Evolutionary conservation across 768 basidiomycete genomes (phyloP).

Genomic region (Fomitopsis serialis): DNA sequence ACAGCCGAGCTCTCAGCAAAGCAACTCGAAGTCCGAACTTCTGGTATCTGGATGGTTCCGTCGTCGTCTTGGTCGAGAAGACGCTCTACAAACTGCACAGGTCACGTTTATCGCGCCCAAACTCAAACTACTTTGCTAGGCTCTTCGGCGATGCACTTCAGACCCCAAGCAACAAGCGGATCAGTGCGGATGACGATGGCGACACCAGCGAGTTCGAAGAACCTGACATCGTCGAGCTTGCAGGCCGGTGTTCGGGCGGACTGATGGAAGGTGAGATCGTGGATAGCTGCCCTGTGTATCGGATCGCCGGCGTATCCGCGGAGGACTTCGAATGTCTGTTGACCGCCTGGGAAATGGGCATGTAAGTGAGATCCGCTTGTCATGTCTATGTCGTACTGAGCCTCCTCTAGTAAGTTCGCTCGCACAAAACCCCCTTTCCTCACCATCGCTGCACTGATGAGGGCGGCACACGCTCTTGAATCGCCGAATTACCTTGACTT

Average conservation of each 20-base stretch:
- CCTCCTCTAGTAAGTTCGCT: slow-evolving; percentile 12
- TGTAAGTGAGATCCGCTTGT: slow-evolving; percentile 19
- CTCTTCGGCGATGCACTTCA: slow-evolving; percentile 12
- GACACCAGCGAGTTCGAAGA: slow-evolving; percentile 1
- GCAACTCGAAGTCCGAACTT: slow-evolving; percentile 14
- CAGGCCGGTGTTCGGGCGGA: not conserved
- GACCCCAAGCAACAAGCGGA: not conserved
- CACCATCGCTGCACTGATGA: slow-evolving; percentile 28
- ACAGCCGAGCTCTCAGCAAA: not conserved
- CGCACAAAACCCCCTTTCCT: slow-evolving; percentile 22
- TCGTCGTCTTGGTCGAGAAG: slow-evolving; percentile 29
- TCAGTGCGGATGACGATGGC: not conserved
- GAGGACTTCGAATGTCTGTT: slow-evolving; percentile 31
- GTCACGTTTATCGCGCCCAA: slow-evolving; percentile 23
- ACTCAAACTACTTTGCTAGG: slow-evolving; percentile 29
- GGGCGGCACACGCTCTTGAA: slow-evolving; percentile 28
- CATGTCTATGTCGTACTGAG: not conserved
- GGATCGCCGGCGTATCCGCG: slow-evolving; percentile 19
- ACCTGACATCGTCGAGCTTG: not conserved
- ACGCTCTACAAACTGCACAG: slow-evolving; percentile 32
- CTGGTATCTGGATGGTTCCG: slow-evolving; percentile 32
- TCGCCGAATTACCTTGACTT: slow-evolving; percentile 27
- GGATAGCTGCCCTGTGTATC: slow-evolving; percentile 17
- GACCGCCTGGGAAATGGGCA: slow-evolving; percentile 25
- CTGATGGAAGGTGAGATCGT: slow-evolving; percentile 2